Percentiles rank a stretch among this genome's conserved stretches.
These are phyloP conservation scores for Beauveria scarabaeidicola DNA, from an alignment of 2,329 filamentous ascomycete species.

Conservation along the genomic window DNA sequence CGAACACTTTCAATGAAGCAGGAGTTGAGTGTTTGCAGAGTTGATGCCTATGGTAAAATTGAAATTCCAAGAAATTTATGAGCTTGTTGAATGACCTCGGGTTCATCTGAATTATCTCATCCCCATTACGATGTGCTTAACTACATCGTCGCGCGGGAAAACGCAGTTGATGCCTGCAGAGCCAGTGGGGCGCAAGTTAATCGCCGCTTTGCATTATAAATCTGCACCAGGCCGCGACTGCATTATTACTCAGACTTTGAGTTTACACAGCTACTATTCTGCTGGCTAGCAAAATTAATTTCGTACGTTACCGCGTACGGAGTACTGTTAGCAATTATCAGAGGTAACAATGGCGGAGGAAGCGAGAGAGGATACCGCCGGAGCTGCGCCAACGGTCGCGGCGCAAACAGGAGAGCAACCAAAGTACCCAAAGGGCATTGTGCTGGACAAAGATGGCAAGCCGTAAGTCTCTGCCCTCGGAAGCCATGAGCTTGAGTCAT, in stretches of 20 bases:
- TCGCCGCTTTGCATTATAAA: conserved; percentile 3
- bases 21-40: not conserved
- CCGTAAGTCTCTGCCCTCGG: conserved; percentile 51
- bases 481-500: not conserved
- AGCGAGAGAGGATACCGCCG: conserved; percentile 20
- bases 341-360: conserved; percentile 29
- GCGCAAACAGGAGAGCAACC: conserved; percentile 25
- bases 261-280: not conserved
- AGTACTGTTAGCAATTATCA: not conserved
- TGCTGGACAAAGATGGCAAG: conserved; percentile 74
- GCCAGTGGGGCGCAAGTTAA: not conserved
- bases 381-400: conserved; percentile 14
- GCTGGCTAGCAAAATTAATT: not conserved
- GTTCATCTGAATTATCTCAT: not conserved
- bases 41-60: no score
- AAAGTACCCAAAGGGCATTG: conserved; percentile 60
- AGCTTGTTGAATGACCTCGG: no score
- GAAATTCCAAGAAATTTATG: not conserved
- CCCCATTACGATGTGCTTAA: no score
- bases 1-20: not conserved
- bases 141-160: not conserved
- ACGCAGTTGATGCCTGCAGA: not conserved
- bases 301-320: not conserved
- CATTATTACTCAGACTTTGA: not conserved
- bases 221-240: not conserved